A percentile compares a stretch with the other conserved stretches of the same genome.
Conservation (phyloP, 2,329 filamentous ascomycete genomes). For the Hypocrella siamensis region DNA sequence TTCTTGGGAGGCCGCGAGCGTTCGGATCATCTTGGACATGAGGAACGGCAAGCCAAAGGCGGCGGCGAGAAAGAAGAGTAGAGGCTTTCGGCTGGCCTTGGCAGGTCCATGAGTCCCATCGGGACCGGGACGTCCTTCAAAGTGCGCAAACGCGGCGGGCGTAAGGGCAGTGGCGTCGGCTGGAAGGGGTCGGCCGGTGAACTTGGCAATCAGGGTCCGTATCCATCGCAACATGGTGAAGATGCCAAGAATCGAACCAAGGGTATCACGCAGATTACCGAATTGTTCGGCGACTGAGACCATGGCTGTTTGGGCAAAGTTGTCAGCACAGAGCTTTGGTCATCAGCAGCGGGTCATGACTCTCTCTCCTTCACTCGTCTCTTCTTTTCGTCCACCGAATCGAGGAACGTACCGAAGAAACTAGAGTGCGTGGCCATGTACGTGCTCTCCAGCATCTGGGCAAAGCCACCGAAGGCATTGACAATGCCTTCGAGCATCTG, state of each 20-base stretch:
- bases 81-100: constrained; percentile 81
- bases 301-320: constrained; percentile 50
- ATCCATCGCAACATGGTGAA: constrained; percentile 95
- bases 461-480: constrained; percentile 89
- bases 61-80: constrained; percentile 87
- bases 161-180: constrained; percentile 78
- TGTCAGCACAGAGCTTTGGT: constrained; percentile 4
- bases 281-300: constrained; percentile 97
- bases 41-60: constrained; percentile 92
- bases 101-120: constrained; percentile 50
- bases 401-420: constrained; percentile 64
- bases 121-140: constrained; percentile 52
- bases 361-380: no score
- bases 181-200: constrained; percentile 81
- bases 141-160: constrained; percentile 78
- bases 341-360: no score
- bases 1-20: constrained; percentile 70
- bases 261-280: constrained; percentile 77
- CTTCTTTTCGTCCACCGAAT: neutral
- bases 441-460: constrained; percentile 98
- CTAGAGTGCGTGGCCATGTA: constrained; percentile 99
- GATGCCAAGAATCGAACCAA: constrained; percentile 87
- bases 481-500: constrained; percentile 98
- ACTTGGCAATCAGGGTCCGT: constrained; percentile 74
- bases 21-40: constrained; percentile 88